Percentiles rank a stretch among this genome's conserved stretches.
phyloP scores from a whole-genome alignment of 257 asterid species.

The Ocimum tenuiflorum region DNA sequence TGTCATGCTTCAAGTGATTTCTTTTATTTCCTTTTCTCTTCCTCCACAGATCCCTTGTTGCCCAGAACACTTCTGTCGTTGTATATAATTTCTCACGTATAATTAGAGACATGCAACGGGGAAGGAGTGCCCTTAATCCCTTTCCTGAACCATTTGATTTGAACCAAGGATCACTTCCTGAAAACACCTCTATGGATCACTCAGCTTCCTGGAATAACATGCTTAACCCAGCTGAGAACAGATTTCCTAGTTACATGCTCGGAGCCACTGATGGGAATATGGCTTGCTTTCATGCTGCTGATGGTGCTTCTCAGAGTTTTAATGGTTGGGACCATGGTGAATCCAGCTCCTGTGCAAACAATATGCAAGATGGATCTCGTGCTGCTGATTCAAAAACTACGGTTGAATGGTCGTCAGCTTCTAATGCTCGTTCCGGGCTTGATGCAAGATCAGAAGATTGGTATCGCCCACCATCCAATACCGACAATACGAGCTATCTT shows the following conservation, averaged over 20 bases:
- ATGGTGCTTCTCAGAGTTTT: conserved; percentile 27
- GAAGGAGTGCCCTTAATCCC: conserved; percentile 52
- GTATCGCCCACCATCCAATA: conserved; percentile 40
- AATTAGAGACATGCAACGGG: conserved; percentile 53
- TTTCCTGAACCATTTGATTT: conserved; percentile 69
- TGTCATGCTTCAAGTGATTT: neutral
- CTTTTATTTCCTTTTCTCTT: neutral
- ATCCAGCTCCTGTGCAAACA: conserved; percentile 56
- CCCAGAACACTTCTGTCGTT: neutral
- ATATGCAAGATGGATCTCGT: conserved; percentile 27
- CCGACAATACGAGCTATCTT: conserved; percentile 20
- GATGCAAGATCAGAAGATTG: conserved; percentile 39
- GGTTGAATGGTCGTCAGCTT: conserved; percentile 52
- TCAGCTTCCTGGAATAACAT: conserved; percentile 42
- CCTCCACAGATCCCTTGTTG: conserved; percentile 18
- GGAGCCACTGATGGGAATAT: conserved; percentile 32
- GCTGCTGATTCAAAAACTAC: conserved; percentile 28
- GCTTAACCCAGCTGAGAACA: conserved; percentile 55
- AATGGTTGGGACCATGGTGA: conserved; percentile 67
- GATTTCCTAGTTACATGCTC: conserved; percentile 38
- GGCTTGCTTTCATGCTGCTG: conserved; percentile 24
- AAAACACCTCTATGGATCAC: conserved; percentile 41
- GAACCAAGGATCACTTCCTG: conserved; percentile 64
- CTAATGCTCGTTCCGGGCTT: conserved; percentile 26
- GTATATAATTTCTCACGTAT: neutral